These are phyloP conservation scores for Ambrosiella xylebori DNA, from an alignment of 2,329 filamentous ascomycete species.

Conservation along the genomic window DNA sequence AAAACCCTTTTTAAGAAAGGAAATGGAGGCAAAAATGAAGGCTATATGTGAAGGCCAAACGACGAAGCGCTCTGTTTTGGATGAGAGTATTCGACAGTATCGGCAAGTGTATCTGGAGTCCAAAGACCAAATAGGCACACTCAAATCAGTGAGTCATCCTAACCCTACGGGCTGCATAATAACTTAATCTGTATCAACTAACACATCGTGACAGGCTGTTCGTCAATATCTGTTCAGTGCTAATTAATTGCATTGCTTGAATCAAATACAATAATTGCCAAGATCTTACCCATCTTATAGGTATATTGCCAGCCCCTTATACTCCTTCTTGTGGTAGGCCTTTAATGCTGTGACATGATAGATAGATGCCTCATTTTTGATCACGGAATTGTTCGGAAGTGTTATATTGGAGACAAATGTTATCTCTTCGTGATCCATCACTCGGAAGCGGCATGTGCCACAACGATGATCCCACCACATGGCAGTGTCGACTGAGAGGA, in stretches of 20 bases:
- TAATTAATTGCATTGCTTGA: neutral
- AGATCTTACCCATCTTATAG: neutral
- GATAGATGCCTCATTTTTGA: too few relatives aligned
- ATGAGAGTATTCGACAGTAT: constrained; percentile 75
- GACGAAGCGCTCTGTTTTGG: constrained; percentile 56
- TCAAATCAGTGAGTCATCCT: constrained; percentile 37
- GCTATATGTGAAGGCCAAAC: constrained; percentile 81
- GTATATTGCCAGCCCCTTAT: too few relatives aligned
- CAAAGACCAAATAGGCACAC: constrained; percentile 51
- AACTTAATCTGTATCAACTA: neutral
- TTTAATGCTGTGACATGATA: too few relatives aligned
- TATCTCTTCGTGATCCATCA: neutral
- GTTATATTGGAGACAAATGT: neutral
- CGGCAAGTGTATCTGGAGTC: constrained; percentile 72
- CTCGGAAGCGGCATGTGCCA: neutral
- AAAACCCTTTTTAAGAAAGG: constrained; percentile 90
- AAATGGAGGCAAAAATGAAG: constrained; percentile 96
- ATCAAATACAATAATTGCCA: neutral
- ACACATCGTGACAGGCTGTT: neutral
- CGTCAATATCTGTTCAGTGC: neutral
- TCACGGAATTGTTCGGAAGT: too few relatives aligned
- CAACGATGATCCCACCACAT: neutral
- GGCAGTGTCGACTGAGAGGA: neutral
- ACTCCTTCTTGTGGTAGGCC: too few relatives aligned
- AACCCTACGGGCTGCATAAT: neutral